Evolutionary conservation across 1,139 yeast species (phyloP).

Genomic region (Debaryomyces subglobosus): DNA sequence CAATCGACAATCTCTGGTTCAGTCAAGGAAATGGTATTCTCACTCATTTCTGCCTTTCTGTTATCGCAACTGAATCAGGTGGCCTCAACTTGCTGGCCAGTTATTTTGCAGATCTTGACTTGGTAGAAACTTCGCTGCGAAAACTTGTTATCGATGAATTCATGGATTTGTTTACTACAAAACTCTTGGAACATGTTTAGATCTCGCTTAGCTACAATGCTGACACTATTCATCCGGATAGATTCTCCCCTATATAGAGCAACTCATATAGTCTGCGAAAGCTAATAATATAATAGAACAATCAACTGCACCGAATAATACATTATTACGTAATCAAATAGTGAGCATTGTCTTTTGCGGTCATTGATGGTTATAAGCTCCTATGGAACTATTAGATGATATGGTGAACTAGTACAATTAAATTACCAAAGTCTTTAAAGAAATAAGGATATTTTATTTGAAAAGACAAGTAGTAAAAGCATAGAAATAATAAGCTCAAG

Average conservation of each 20-base stretch:
- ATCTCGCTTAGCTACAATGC: not conserved
- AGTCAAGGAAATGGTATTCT: constrained; percentile 28
- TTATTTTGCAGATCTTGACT: constrained; percentile 18
- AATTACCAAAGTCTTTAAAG: not conserved
- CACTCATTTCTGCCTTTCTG: constrained; percentile 23
- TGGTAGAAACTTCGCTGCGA: not conserved
- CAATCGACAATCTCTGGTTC: constrained; percentile 26
- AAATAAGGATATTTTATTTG: not conserved
- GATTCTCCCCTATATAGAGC: not conserved
- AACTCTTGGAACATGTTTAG: not conserved
- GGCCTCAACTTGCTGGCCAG: constrained; percentile 29
- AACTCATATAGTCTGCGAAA: not conserved
- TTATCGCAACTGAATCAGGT: constrained; percentile 21
- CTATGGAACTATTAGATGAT: not conserved
- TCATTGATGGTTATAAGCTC: constrained; percentile 7
- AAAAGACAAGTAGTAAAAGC: not conserved
- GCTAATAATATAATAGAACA: not conserved
- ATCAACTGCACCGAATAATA: constrained; percentile 4
- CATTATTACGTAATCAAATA: not conserved
- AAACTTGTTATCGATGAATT: constrained; percentile 13
- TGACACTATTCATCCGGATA: not conserved
- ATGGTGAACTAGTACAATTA: not conserved
- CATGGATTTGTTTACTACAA: not conserved
- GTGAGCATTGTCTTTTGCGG: not conserved
- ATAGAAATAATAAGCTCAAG: not conserved